Conservation (phyloP, 257 asterid genomes). For the Ocimum tenuiflorum region DNA sequence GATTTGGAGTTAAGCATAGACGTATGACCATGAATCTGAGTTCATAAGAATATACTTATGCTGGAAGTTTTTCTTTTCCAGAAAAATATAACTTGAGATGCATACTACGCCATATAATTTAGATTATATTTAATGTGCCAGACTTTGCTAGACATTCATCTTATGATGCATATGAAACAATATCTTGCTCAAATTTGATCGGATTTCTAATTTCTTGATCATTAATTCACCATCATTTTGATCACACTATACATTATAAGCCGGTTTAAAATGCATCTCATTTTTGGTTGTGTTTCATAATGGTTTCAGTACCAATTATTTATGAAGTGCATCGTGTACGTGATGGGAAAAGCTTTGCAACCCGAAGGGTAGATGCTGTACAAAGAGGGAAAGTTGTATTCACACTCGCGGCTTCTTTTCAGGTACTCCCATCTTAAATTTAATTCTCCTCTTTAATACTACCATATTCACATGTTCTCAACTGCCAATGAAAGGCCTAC, state of each 20-base stretch:
- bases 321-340: constrained; percentile 90
- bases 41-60: neutral
- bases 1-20: neutral
- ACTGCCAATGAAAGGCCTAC: neutral
- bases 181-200: neutral
- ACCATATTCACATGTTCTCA: neutral
- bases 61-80: neutral
- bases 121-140: neutral
- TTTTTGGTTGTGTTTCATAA: neutral
- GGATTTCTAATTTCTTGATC: neutral
- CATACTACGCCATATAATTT: neutral
- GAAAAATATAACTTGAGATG: constrained; percentile 1
- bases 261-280: neutral
- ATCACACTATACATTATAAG: neutral
- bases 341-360: constrained; percentile 97
- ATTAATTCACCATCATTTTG: neutral
- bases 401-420: constrained; percentile 79
- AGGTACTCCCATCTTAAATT: constrained; percentile 43
- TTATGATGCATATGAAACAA: constrained; percentile 1
- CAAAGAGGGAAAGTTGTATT: constrained; percentile 79
- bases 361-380: constrained; percentile 92
- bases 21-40: neutral
- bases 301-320: constrained; percentile 76
- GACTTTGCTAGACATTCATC: neutral
- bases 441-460: constrained; percentile 8